A percentile compares a stretch with the other conserved stretches of the same genome.
These are phyloP conservation scores for Pichia occidentalis DNA, from an alignment of 805 yeast genomes.

Conservation along the genomic window DNA sequence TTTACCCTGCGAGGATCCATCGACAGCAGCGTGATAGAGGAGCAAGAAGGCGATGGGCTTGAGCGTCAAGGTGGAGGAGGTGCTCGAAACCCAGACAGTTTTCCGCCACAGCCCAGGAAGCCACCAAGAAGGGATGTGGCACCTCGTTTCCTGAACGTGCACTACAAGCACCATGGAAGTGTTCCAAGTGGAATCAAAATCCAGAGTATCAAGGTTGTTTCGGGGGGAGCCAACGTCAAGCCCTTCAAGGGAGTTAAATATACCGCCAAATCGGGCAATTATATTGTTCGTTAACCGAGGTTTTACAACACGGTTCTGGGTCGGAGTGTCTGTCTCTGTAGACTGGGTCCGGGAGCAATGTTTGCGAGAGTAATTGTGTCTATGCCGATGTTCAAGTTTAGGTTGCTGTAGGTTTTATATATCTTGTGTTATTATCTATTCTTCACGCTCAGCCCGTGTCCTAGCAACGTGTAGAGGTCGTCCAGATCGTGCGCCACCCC, in stretches of 20 bases:
- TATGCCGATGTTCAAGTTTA: too few species aligned
- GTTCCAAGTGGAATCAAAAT: slow-evolving; percentile 74
- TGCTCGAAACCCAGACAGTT: neutral
- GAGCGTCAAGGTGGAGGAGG: too few species aligned
- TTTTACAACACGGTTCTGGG: too few species aligned
- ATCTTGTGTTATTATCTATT: too few species aligned
- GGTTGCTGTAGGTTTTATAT: too few species aligned
- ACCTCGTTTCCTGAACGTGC: slow-evolving; percentile 43
- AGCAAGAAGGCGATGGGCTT: too few species aligned
- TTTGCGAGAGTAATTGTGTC: too few species aligned
- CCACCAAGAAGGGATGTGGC: too few species aligned
- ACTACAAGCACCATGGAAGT: slow-evolving; percentile 57
- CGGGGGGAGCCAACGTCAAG: slow-evolving; percentile 54
- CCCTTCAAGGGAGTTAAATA: slow-evolving; percentile 93
- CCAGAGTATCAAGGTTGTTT: slow-evolving; percentile 49
- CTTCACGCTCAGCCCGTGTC: slow-evolving; percentile 30
- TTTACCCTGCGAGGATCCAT: slow-evolving; percentile 13
- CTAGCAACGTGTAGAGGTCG: slow-evolving; percentile 32
- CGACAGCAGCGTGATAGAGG: too few species aligned
- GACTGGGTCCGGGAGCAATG: too few species aligned
- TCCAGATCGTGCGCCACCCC: slow-evolving; percentile 31
- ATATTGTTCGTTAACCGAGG: slow-evolving; percentile 37
- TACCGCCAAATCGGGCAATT: slow-evolving; percentile 56
- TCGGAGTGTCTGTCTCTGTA: too few species aligned
- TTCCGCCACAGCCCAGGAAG: too few species aligned